phyloP scores from a whole-genome alignment of 2,329 filamentous ascomycete genomes.

The Metarhizium anisopliae region DNA sequence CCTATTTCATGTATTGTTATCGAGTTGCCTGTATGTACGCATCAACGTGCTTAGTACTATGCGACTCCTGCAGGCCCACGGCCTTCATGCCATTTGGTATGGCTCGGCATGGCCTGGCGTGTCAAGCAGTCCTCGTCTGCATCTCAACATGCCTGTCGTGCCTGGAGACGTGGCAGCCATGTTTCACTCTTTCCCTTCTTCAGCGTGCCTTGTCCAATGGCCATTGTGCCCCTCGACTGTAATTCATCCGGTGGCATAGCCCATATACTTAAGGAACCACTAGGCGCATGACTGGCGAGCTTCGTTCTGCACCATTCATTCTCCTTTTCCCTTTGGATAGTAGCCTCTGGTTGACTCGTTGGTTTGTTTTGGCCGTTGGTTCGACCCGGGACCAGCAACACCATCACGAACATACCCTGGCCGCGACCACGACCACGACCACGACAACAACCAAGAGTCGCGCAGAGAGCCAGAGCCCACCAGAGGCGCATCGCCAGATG shows the following conservation, averaged over 20 bases:
- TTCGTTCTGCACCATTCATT: neutral
- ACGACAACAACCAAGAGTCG: neutral
- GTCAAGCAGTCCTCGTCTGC: neutral
- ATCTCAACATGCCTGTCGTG: neutral
- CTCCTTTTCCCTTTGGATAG: neutral
- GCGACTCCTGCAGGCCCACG: neutral
- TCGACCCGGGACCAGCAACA: neutral
- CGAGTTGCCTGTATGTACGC: neutral
- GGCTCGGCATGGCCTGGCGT: neutral
- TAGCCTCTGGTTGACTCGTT: neutral
- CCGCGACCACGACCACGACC: too few species aligned
- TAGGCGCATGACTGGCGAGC: neutral
- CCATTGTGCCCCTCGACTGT: neutral
- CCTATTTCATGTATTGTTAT: too few species aligned
- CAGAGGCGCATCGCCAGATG: neutral
- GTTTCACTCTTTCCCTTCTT: constrained; percentile 1
- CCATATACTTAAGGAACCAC: neutral
- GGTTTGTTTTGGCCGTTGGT: neutral
- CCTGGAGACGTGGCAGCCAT: neutral
- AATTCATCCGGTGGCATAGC: neutral
- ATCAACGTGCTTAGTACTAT: neutral
- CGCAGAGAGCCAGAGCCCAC: neutral
- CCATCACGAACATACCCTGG: neutral
- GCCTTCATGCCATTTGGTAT: neutral
- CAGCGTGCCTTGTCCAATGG: neutral